Conservation (phyloP, 108 stramenopile species). For the Conticribra guillardii region DNA sequence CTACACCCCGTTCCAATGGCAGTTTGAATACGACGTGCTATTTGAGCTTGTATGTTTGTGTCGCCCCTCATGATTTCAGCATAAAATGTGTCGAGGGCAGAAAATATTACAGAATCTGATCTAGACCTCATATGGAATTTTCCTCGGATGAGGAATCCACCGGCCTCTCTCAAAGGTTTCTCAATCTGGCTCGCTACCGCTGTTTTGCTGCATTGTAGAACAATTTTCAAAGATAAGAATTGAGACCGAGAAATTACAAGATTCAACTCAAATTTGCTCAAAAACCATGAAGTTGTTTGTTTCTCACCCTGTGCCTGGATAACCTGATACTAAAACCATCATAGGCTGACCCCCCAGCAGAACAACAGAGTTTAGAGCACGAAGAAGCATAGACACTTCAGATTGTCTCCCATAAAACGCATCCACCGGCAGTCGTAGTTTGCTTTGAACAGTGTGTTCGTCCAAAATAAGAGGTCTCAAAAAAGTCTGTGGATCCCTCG, state of each 20-base stretch:
- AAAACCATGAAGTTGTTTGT: too few species aligned
- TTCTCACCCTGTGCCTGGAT: constrained; percentile 3
- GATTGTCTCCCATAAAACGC: constrained; percentile 19
- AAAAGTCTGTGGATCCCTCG: constrained; percentile 6
- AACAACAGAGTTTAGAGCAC: constrained; percentile 9
- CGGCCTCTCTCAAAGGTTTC: constrained; percentile 1
- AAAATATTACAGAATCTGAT: constrained; percentile 13
- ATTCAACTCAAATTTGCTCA: neutral
- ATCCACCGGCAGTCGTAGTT: neutral
- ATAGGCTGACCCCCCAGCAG: constrained; percentile 4
- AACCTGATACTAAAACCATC: constrained; percentile 12
- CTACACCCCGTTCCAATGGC: constrained; percentile 6
- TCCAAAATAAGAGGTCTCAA: constrained; percentile 2
- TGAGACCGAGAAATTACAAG: neutral
- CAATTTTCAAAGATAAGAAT: neutral
- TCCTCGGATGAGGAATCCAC: constrained; percentile 11
- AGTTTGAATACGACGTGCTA: constrained; percentile 3
- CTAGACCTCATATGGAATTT: constrained; percentile 6
- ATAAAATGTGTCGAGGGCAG: constrained; percentile 12
- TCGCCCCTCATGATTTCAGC: neutral
- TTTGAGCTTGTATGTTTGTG: neutral
- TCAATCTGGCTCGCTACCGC: constrained; percentile 5
- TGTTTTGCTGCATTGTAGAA: constrained; percentile 1
- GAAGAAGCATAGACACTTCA: constrained; percentile 4
- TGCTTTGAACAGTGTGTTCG: neutral